Evolutionary conservation across 208 protist species (phyloP).

Genomic region (Leishmania gerbilli): DNA sequence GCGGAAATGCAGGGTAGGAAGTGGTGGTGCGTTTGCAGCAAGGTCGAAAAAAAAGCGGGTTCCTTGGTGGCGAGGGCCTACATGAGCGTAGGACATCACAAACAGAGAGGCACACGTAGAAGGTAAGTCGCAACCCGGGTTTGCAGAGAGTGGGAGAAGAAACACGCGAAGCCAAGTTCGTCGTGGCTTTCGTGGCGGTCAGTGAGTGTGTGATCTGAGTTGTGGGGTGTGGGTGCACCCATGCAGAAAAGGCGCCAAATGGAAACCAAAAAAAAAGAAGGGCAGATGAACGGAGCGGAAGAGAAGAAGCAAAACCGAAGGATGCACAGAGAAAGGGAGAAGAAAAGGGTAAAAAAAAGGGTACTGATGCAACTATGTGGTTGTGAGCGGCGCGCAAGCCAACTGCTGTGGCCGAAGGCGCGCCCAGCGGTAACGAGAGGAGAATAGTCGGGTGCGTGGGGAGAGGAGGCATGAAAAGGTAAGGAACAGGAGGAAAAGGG

Average conservation of each 20-base stretch:
- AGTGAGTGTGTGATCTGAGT: neutral
- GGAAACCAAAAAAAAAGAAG: constrained; percentile 6
- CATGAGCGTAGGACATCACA: neutral
- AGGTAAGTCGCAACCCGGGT: neutral
- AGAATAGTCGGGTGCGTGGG: neutral
- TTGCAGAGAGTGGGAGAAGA: neutral
- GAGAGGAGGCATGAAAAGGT: neutral
- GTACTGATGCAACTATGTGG: constrained; percentile 30
- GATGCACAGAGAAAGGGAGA: constrained; percentile 1
- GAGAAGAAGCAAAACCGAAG: constrained; percentile 3
- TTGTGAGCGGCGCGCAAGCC: constrained; percentile 1
- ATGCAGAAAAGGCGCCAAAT: neutral
- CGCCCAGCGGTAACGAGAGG: neutral
- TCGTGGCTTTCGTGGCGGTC: neutral
- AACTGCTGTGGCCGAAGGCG: neutral
- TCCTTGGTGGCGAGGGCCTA: neutral
- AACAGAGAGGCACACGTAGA: neutral
- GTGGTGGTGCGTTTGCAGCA: neutral
- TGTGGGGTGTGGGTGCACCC: neutral
- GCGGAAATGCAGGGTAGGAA: neutral
- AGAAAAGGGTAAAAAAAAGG: constrained; percentile 4
- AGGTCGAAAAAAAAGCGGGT: neutral
- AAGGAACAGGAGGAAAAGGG: neutral
- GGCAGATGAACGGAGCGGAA: neutral
- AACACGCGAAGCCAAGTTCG: neutral